A percentile compares a stretch with the other conserved stretches of the same genome.
phyloP scores from a whole-genome alignment of 495 filamentous ascomycete genomes.

The Annulohypoxylon moriforme region DNA sequence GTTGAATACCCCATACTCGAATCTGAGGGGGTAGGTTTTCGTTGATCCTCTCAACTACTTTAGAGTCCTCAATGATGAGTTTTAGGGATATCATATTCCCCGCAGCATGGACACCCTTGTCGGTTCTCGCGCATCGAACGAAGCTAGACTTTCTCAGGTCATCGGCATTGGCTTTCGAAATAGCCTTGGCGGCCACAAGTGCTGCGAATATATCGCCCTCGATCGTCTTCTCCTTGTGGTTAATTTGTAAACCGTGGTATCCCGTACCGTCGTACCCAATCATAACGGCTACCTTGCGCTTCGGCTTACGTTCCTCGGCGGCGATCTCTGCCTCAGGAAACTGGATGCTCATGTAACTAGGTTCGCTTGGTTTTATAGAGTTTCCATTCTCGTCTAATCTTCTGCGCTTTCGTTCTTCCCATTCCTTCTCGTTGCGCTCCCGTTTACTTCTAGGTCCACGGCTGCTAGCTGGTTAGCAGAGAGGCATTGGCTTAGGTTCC shows the following conservation, averaged over 20 bases:
- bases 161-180: conserved; percentile 94
- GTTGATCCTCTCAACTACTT: conserved; percentile 92
- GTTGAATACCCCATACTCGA: conserved; percentile 89
- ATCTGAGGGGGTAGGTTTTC: conserved; percentile 85
- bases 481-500: conserved; percentile 37
- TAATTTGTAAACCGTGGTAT: conserved; percentile 95
- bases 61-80: conserved; percentile 89
- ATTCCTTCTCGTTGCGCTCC: conserved; percentile 39
- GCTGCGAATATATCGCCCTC: conserved; percentile 96
- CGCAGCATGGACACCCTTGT: conserved; percentile 97
- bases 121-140: conserved; percentile 92
- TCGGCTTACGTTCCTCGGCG: conserved; percentile 84
- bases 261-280: conserved; percentile 97
- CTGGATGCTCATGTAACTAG: conserved; percentile 58
- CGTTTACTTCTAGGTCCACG: conserved; percentile 28
- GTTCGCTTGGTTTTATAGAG: conserved; percentile 62
- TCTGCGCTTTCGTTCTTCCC: conserved; percentile 47
- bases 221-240: conserved; percentile 83
- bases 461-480: conserved; percentile 42
- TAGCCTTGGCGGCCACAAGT: conserved; percentile 87
- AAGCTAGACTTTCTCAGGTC: conserved; percentile 97
- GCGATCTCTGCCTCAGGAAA: conserved; percentile 78
- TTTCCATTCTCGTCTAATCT: conserved; percentile 49
- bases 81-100: conserved; percentile 97
- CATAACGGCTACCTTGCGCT: conserved; percentile 94